phyloP scores from a whole-genome alignment of 495 filamentous ascomycete genomes.

The Xylaria cubensis region DNA sequence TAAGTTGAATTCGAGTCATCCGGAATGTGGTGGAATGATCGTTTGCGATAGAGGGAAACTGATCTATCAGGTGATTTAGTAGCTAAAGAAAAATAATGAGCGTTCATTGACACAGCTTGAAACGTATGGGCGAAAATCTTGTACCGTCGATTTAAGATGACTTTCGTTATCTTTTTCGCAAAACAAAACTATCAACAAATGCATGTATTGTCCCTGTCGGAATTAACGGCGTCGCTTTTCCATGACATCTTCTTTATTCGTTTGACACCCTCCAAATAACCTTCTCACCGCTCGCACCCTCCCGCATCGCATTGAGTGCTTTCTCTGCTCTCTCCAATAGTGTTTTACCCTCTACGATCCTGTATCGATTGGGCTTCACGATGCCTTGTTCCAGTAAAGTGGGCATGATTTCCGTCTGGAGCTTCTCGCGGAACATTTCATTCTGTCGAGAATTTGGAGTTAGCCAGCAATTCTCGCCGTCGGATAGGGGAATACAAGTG shows the following conservation, averaged over 20 bases:
- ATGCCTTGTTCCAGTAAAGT: slow-evolving; percentile 50
- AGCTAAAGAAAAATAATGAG: not conserved
- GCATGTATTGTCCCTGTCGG: too few relatives aligned
- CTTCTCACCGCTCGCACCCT: slow-evolving; percentile 56
- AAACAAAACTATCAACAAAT: not conserved
- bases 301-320: slow-evolving; percentile 49
- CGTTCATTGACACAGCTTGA: not conserved
- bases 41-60: not conserved
- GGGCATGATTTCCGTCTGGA: slow-evolving; percentile 59
- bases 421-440: slow-evolving; percentile 52
- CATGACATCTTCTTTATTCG: not conserved
- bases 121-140: not conserved
- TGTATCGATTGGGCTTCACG: slow-evolving; percentile 54
- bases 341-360: slow-evolving; percentile 54
- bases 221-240: too few relatives aligned
- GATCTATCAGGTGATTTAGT: slow-evolving; percentile 2
- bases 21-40: slow-evolving; percentile 4
- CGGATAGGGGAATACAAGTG: too few relatives aligned
- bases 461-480: not conserved
- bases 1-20: slow-evolving; percentile 10
- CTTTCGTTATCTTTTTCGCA: not conserved
- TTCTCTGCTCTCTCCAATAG: slow-evolving; percentile 57
- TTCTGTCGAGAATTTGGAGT: slow-evolving; percentile 44
- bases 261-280: slow-evolving; percentile 54
- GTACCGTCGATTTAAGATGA: not conserved